A percentile compares a stretch with the other conserved stretches of the same genome.
phyloP scores from a whole-genome alignment of 2,329 filamentous ascomycete species.

The Lachnellula cervina region DNA sequence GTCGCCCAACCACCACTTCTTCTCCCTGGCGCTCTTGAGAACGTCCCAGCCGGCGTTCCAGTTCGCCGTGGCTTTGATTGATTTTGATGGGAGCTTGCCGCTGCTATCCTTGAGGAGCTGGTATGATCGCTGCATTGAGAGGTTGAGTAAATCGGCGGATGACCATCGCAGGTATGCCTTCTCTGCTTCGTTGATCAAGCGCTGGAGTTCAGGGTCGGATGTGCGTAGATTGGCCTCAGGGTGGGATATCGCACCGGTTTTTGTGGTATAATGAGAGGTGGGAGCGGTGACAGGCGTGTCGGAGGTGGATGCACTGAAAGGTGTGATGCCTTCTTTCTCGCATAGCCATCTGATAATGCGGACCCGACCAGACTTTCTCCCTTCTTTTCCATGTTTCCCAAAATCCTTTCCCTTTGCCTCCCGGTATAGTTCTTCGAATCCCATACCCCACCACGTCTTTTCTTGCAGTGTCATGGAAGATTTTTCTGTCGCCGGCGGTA shows the following conservation, averaged over 20 bases:
- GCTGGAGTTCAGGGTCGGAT: constrained; percentile 8
- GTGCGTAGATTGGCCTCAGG: constrained; percentile 13
- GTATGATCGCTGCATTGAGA: constrained; percentile 14
- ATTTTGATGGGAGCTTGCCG: constrained; percentile 11
- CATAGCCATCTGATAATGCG: constrained; percentile 16
- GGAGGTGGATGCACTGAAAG: constrained; percentile 3
- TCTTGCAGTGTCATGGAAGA: constrained; percentile 12
- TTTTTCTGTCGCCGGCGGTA: not conserved
- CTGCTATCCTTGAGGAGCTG: constrained; percentile 13
- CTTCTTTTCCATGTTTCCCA: constrained; percentile 8
- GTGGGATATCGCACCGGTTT: constrained; percentile 11
- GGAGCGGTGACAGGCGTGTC: not conserved
- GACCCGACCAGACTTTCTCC: constrained; percentile 12
- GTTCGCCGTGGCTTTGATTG: constrained; percentile 2
- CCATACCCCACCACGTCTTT: constrained; percentile 13
- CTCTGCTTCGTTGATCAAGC: constrained; percentile 5
- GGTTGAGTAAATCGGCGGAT: constrained; percentile 2
- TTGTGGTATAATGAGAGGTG: too few species aligned
- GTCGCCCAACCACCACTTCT: constrained; percentile 17
- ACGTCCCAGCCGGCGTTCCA: constrained; percentile 17
- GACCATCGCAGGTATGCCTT: constrained; percentile 2
- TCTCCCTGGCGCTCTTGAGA: constrained; percentile 14
- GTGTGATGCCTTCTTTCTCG: constrained; percentile 11
- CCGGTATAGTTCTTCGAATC: constrained; percentile 14
- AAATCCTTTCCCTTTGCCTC: constrained; percentile 7